A percentile compares a stretch with the other conserved stretches of the same genome.
Conservation (phyloP, 371 early-diverging fungal genomes). For the Parasitella parasitica region DNA sequence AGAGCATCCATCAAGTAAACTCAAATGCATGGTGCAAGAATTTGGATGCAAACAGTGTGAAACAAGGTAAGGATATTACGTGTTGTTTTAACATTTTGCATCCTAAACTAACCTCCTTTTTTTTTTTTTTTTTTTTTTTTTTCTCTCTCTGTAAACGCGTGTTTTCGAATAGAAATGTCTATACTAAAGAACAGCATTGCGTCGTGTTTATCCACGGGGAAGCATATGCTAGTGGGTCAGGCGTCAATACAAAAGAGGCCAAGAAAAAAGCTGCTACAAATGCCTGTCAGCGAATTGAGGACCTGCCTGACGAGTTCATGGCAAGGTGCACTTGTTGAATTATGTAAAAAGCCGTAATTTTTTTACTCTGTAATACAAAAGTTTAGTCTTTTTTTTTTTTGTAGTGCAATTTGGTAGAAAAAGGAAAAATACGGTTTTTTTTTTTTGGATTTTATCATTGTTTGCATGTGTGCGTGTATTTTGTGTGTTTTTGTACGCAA, state of each 20-base stretch:
- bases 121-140: neutral
- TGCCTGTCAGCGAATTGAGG: constrained; percentile 28
- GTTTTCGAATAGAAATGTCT: constrained; percentile 25
- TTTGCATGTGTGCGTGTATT: neutral
- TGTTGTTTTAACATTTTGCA: too few relatives aligned
- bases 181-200: constrained; percentile 21
- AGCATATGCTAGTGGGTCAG: constrained; percentile 31
- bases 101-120: neutral
- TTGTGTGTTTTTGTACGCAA: neutral
- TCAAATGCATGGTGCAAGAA: constrained; percentile 35
- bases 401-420: neutral
- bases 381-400: neutral
- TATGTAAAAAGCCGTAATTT: too few relatives aligned
- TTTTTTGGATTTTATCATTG: neutral
- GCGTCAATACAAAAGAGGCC: constrained; percentile 39
- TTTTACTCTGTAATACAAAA: neutral
- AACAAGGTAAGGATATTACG: constrained; percentile 45
- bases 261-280: constrained; percentile 40
- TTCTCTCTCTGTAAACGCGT: neutral
- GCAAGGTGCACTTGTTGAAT: neutral
- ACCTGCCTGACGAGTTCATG: constrained; percentile 23
- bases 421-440: constrained; percentile 1
- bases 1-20: constrained; percentile 45
- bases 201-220: constrained; percentile 44
- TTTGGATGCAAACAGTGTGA: constrained; percentile 41